Conservation (phyloP, 2,329 filamentous ascomycete genomes). For the Colletotrichum liriopes region DNA sequence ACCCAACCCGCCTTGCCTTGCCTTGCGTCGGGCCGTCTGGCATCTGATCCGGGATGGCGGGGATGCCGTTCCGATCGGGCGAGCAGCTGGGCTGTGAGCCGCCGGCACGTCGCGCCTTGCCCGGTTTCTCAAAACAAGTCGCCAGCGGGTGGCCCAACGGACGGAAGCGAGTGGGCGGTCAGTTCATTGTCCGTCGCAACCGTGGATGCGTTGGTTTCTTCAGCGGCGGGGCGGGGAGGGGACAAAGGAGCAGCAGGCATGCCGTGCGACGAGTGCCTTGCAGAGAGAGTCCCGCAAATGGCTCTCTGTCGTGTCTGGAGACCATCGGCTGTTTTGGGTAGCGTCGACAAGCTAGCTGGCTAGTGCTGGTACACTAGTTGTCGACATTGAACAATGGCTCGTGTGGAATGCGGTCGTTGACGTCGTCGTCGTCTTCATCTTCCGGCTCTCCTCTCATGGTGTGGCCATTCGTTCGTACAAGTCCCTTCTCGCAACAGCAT, state of each 20-base stretch:
- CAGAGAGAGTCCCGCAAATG: not conserved
- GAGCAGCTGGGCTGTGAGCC: no score
- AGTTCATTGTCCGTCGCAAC: constrained; percentile 10
- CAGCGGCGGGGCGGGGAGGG: not conserved
- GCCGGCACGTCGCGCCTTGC: no score
- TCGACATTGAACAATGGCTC: not conserved
- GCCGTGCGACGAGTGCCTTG: constrained; percentile 27
- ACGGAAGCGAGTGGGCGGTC: constrained; percentile 18
- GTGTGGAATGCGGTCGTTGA: not conserved
- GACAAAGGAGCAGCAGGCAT: constrained; percentile 12
- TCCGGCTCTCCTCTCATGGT: no score
- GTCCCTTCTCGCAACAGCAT: not conserved
- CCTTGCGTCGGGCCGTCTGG: not conserved
- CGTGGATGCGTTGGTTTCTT: constrained; percentile 8
- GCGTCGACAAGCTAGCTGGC: not conserved
- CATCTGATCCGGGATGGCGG: no score
- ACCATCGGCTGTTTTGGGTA: not conserved
- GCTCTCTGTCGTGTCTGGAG: not conserved
- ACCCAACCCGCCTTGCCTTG: not conserved
- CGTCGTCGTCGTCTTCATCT: no score
- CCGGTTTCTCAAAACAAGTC: no score
- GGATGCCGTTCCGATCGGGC: not conserved
- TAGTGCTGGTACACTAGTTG: not conserved
- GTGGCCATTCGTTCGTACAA: not conserved
- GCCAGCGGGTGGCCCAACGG: no score